phyloP scores from a whole-genome alignment of 371 early-diverging fungal species.

The Mortierella sp. region DNA sequence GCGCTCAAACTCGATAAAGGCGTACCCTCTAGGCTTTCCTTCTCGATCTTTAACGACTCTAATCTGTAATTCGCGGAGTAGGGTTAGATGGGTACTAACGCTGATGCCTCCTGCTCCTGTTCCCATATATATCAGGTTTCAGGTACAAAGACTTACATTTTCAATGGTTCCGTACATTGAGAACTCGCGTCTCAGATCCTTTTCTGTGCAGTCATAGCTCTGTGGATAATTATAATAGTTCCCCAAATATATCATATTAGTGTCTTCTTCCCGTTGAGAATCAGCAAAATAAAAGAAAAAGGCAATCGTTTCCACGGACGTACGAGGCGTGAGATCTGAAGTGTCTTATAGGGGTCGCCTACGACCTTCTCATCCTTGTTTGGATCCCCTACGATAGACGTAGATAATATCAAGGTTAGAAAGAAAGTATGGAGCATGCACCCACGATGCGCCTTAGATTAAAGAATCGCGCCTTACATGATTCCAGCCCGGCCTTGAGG shows the following conservation, averaged over 20 bases:
- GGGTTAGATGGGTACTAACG: not conserved
- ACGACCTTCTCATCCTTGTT: constrained; percentile 75
- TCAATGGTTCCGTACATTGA: constrained; percentile 88
- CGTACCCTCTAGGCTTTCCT: constrained; percentile 90
- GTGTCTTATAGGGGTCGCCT: constrained; percentile 93
- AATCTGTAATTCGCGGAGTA: constrained; percentile 62
- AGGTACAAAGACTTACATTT: constrained; percentile 63
- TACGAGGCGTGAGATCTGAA: constrained; percentile 90
- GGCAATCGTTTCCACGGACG: not conserved
- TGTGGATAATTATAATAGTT: constrained; percentile 12
- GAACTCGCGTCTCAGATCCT: constrained; percentile 84
- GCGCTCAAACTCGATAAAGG: constrained; percentile 95
- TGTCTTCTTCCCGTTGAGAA: too few relatives aligned
- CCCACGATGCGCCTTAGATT: not conserved
- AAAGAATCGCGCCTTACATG: constrained; percentile 58
- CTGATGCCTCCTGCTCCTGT: not conserved
- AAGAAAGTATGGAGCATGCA: constrained; percentile 17
- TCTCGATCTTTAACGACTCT: constrained; percentile 77
- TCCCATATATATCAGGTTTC: too few relatives aligned
- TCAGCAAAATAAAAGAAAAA: too few relatives aligned
- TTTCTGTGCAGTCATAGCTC: constrained; percentile 86
- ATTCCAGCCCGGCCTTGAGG: constrained; percentile 65
- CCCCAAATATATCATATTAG: constrained; percentile 2
- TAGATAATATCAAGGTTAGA: not conserved
- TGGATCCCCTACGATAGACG: constrained; percentile 73